Conservation (phyloP, 2,329 filamentous ascomycete genomes). For the Ophiostoma himal-ulmi region DNA sequence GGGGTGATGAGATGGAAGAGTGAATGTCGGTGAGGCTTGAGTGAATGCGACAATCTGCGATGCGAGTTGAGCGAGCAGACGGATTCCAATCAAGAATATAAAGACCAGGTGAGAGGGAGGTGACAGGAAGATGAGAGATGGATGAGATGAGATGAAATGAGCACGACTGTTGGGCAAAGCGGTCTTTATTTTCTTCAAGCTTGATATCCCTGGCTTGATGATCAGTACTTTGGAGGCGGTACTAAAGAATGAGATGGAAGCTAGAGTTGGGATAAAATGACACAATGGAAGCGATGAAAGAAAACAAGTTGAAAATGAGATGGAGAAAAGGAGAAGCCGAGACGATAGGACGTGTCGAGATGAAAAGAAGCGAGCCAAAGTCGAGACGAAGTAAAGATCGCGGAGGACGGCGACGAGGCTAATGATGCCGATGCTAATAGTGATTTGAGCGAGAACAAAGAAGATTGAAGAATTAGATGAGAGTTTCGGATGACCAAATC, state of each 20-base stretch:
- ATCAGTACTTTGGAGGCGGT: neutral
- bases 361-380: neutral
- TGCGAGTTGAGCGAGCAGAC: constrained; percentile 1
- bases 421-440: constrained; percentile 10
- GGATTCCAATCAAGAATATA: neutral
- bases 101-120: neutral
- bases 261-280: neutral
- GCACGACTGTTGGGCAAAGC: neutral
- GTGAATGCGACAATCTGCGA: constrained; percentile 9
- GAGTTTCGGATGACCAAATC: constrained; percentile 8
- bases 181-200: neutral
- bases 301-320: constrained; percentile 1
- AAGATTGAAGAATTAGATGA: neutral
- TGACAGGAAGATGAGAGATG: neutral
- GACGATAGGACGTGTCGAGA: neutral
- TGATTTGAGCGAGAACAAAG: neutral
- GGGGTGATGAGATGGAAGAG: constrained; percentile 7
- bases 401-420: neutral
- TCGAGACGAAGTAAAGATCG: neutral
- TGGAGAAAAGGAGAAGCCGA: neutral
- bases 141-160: neutral
- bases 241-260: neutral
- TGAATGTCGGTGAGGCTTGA: neutral
- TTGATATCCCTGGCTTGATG: neutral
- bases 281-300: neutral